phyloP scores from a whole-genome alignment of 1,139 yeast genomes.

The Pichia sp. region DNA sequence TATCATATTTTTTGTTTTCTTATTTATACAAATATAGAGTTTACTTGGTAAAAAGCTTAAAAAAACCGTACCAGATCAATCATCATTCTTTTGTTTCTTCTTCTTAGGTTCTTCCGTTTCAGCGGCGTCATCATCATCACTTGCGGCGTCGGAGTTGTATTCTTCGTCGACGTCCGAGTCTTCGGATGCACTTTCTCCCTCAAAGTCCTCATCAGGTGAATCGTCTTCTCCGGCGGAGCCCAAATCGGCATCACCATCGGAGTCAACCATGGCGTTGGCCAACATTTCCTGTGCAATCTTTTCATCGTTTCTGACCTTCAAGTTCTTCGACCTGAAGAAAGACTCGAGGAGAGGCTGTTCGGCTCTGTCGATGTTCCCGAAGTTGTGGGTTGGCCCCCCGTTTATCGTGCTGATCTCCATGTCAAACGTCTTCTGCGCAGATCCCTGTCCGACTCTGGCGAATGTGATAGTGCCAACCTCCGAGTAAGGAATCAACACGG shows the following conservation, averaged over 20 bases:
- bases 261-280: slow-evolving; percentile 70
- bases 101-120: slow-evolving; percentile 38
- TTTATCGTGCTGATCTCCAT: slow-evolving; percentile 70
- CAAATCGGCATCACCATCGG: slow-evolving; percentile 63
- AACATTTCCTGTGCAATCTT: slow-evolving; percentile 79
- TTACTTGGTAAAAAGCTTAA: not conserved
- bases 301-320: slow-evolving; percentile 83
- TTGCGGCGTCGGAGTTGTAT: slow-evolving; percentile 68
- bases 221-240: slow-evolving; percentile 55
- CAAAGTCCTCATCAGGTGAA: slow-evolving; percentile 51
- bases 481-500: slow-evolving; percentile 81
- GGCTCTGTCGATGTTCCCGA: slow-evolving; percentile 85
- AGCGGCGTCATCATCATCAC: slow-evolving; percentile 28
- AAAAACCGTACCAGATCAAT: not conserved
- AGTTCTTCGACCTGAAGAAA: slow-evolving; percentile 71
- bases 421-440: slow-evolving; percentile 88
- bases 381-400: slow-evolving; percentile 68
- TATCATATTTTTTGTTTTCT: not conserved
- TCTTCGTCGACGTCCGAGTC: slow-evolving; percentile 82
- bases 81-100: slow-evolving; percentile 38
- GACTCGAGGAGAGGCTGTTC: slow-evolving; percentile 79
- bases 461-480: slow-evolving; percentile 75
- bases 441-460: slow-evolving; percentile 83
- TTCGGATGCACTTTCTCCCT: slow-evolving; percentile 60
- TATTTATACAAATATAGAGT: not conserved